These are phyloP conservation scores for Ensete ventricosum DNA, from an alignment of 176 grass and related monocot species.

Conservation along the genomic window DNA sequence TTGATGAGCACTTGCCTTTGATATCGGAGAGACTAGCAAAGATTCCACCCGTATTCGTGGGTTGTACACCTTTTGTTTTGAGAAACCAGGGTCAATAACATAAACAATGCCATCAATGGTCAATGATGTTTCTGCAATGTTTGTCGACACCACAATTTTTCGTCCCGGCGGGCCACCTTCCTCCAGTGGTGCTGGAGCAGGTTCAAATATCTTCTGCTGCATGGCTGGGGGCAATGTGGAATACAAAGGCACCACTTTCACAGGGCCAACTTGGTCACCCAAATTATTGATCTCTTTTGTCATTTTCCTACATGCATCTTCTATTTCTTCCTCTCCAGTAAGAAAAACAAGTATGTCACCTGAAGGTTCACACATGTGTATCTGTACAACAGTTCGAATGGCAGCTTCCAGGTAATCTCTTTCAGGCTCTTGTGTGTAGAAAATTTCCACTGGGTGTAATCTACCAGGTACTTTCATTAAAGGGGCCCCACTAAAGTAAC, in stretches of 20 bases:
- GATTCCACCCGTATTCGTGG: constrained; percentile 88
- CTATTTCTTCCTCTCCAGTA: constrained; percentile 99
- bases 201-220: constrained; percentile 98
- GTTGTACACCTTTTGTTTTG: constrained; percentile 94
- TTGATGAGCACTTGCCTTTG: constrained; percentile 96
- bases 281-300: constrained; percentile 85
- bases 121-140: constrained; percentile 93
- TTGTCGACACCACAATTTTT: constrained; percentile 98
- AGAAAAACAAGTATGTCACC: constrained; percentile 98
- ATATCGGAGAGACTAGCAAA: constrained; percentile 90
- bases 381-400: constrained; percentile 90
- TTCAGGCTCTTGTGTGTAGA: constrained; percentile 97
- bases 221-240: constrained; percentile 76
- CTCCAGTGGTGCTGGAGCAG: constrained; percentile 59
- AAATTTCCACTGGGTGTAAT: constrained; percentile 94
- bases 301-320: constrained; percentile 96
- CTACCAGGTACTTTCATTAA: constrained; percentile 94
- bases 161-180: constrained; percentile 83
- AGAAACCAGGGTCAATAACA: constrained; percentile 98
- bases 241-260: constrained; percentile 89
- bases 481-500: constrained; percentile 73
- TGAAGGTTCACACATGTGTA: constrained; percentile 71
- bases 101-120: constrained; percentile 98
- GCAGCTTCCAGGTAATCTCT: constrained; percentile 94
- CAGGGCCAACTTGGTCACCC: constrained; percentile 89